Evolutionary conservation across 305 asterid species (phyloP), one percentile per base, ranked within the genome.

Genomic region (Fraxinus sp.): DNA sequence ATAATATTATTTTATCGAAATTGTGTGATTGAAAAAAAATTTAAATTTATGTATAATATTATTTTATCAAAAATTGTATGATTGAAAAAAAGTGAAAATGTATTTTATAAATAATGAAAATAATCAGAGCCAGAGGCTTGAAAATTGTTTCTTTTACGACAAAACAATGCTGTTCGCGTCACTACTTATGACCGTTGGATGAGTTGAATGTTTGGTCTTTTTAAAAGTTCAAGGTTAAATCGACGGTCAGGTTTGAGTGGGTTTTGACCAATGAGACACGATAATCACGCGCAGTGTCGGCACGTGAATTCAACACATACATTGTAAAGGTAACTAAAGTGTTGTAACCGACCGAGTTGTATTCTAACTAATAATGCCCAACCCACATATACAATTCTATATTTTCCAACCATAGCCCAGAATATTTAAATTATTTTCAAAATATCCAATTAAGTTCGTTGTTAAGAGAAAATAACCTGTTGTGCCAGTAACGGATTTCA

Each of bases 231-330:
- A 77, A 82, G 81, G 82, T 9, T 8, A 41, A 79, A 81, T 79
- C 16, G 52, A 83, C 87, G 91, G 86, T 77, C 1, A 35, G 87
- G 81, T 86, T 76, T n/a, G 39, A 16, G 77, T 32, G 7, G 24
- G 24, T 81, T 52, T 81, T 73, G 74, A 77, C 37, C 35, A 14
- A 18, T 32, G 13, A 37, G 55, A 46, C 49, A 2, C 81, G 22
- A 3, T 0, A 32, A 11, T 64, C 88, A 89, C 92, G 93, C 93
- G 88, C 88, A 57, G 30, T 5, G 35, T 10, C 73, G 1, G 79
- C 86, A 79, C 87, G 89, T 87, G 90, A 39, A 11, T 8, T 13
- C 43, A 7, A 82, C 82, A 33, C 83, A 83, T n/a, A 82, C 13
- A 78, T 9, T 2, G 80, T 41, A 73, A 30, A 49, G 76, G 83